A percentile compares a stretch with the other conserved stretches of the same genome.
Conservation (phyloP, 2,329 filamentous ascomycete species). For the Neurospora crassa region DNA sequence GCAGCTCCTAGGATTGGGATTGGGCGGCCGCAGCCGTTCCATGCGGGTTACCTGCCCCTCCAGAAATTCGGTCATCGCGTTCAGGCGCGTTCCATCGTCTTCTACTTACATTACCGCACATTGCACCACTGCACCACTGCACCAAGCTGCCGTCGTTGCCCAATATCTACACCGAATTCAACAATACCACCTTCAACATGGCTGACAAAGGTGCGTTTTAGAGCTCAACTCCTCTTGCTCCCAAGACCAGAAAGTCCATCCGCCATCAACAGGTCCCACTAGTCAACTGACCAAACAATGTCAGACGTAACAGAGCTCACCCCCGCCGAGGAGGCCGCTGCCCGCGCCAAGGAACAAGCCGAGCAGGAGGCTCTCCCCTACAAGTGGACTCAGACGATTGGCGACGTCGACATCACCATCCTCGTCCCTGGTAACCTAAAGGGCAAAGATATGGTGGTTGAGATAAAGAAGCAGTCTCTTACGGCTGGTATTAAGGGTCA, state of each 20-base stretch:
- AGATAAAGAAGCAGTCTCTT: conserved; percentile 70
- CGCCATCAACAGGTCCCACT: conserved; percentile 8
- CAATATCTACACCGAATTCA: background rate
- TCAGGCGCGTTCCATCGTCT: background rate
- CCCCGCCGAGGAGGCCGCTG: conserved; percentile 47
- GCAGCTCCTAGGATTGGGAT: background rate
- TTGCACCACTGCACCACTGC: background rate
- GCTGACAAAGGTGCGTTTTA: conserved; percentile 29
- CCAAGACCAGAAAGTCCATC: background rate
- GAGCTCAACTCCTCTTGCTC: background rate
- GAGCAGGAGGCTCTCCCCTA: conserved; percentile 91
- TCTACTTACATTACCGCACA: background rate
- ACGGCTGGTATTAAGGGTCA: conserved; percentile 82
- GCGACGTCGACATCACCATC: conserved; percentile 73
- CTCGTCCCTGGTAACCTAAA: conserved; percentile 75
- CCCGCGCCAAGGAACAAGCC: conserved; percentile 62
- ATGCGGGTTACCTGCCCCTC: background rate
- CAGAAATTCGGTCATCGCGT: background rate
- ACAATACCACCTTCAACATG: conserved; percentile 23
- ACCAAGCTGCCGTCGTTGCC: background rate
- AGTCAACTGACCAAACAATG: conserved; percentile 17
- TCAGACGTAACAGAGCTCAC: conserved; percentile 34
- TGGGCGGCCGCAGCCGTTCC: background rate
- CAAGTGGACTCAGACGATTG: conserved; percentile 93
- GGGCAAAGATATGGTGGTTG: conserved; percentile 72